Percentiles rank a stretch among this genome's conserved stretches.
These are phyloP conservation scores for Suzukiozyma palmioleophila DNA, from an alignment of 1,139 yeast species.

Conservation along the genomic window DNA sequence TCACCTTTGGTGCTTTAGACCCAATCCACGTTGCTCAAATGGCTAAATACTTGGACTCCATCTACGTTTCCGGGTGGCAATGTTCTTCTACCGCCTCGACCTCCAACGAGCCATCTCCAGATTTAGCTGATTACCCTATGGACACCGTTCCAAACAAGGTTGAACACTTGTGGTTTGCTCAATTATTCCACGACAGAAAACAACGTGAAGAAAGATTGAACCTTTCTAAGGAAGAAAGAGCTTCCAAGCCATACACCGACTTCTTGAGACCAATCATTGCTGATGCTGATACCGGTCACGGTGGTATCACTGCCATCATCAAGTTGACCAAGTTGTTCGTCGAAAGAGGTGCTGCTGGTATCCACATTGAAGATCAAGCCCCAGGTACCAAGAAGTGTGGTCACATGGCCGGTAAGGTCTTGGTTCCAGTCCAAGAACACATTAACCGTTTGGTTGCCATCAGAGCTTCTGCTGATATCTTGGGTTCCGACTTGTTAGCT, in stretches of 20 bases:
- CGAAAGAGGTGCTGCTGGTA: slow-evolving; percentile 98
- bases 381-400: slow-evolving; percentile 99
- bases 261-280: slow-evolving; percentile 93
- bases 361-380: slow-evolving; percentile 97
- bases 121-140: slow-evolving; percentile 96
- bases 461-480: slow-evolving; percentile 92
- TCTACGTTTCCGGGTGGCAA: slow-evolving; percentile 98
- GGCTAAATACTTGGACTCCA: slow-evolving; percentile 91
- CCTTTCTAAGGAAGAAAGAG: slow-evolving; percentile 57
- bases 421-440: slow-evolving; percentile 97
- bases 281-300: slow-evolving; percentile 98
- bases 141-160: slow-evolving; percentile 99
- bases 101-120: slow-evolving; percentile 96
- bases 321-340: slow-evolving; percentile 94
- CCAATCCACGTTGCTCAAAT: slow-evolving; percentile 95
- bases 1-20: slow-evolving; percentile 94
- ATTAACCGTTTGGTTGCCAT: slow-evolving; percentile 90
- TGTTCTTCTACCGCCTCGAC: slow-evolving; percentile 97
- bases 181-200: slow-evolving; percentile 94
- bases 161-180: slow-evolving; percentile 95
- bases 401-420: slow-evolving; percentile 97
- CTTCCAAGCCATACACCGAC: slow-evolving; percentile 63
- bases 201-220: slow-evolving; percentile 82
- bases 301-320: slow-evolving; percentile 94
- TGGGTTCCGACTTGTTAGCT: slow-evolving; percentile 78